A percentile compares a stretch with the other conserved stretches of the same genome.
Conservation (phyloP, 2,329 filamentous ascomycete species). For the Thielaviopsis musarum region DNA sequence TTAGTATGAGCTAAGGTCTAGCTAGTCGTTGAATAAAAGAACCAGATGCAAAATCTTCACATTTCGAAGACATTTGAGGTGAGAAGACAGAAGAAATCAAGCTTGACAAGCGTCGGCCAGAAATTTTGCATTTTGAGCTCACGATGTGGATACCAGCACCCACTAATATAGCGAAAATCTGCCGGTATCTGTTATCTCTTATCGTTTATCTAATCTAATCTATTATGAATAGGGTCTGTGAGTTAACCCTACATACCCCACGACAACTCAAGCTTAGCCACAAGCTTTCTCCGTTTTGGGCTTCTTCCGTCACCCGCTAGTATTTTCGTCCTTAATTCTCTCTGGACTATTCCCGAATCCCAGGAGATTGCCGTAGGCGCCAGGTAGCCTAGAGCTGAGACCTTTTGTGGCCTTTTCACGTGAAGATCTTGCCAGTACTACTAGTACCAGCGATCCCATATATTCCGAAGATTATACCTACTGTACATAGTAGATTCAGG, state of each 20-base stretch:
- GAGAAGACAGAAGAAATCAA: background rate
- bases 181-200: background rate
- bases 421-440: too few relatives aligned
- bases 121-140: background rate
- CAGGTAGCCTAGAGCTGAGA: too few relatives aligned
- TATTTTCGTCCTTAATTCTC: too few relatives aligned
- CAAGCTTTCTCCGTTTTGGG: too few relatives aligned
- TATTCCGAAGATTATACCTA: too few relatives aligned
- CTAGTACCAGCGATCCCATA: too few relatives aligned
- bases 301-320: too few relatives aligned
- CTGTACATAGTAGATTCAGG: too few relatives aligned
- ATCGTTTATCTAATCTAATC: background rate
- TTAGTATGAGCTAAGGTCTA: background rate
- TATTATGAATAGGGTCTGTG: background rate
- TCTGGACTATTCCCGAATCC: too few relatives aligned
- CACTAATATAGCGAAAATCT: background rate
- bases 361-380: too few relatives aligned
- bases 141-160: background rate
- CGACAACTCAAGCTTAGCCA: background rate
- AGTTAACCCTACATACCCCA: background rate
- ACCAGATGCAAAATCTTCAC: background rate
- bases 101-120: background rate
- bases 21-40: background rate
- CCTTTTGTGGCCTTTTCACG: too few relatives aligned
- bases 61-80: background rate